These are phyloP conservation scores for Groenewaldozyma sp. DNA, from an alignment of 1,139 yeast genomes.

Conservation along the genomic window DNA sequence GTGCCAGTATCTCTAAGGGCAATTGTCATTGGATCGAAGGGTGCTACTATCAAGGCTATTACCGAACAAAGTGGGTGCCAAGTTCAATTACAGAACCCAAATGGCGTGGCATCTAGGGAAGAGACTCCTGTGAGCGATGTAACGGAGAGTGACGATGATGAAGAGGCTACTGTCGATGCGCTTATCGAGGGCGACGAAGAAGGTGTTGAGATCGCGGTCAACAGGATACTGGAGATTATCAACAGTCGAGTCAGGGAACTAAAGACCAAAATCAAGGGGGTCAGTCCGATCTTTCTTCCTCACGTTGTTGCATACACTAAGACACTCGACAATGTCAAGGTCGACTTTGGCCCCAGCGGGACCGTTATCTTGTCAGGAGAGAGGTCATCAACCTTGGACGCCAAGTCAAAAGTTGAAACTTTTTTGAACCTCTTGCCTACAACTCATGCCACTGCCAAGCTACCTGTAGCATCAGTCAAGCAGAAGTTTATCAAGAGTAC, in stretches of 20 bases:
- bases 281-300: conserved; percentile 32
- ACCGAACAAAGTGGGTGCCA: conserved; percentile 61
- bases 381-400: conserved; percentile 47
- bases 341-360: conserved; percentile 20
- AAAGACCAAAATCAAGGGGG: conserved; percentile 26
- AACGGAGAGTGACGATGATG: no score
- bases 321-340: conserved; percentile 23
- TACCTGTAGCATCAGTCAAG: conserved; percentile 40
- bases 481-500: conserved; percentile 40
- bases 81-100: conserved; percentile 57
- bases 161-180: conserved; percentile 50
- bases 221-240: conserved; percentile 62
- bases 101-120: conserved; percentile 16
- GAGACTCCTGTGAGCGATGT: conserved; percentile 24
- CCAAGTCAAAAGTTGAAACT: conserved; percentile 39
- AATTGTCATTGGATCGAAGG: conserved; percentile 82
- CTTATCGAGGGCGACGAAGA: conserved; percentile 78
- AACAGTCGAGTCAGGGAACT: conserved; percentile 45
- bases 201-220: conserved; percentile 68
- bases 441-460: conserved; percentile 31
- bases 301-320: conserved; percentile 19
- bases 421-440: conserved; percentile 26
- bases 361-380: conserved; percentile 49
- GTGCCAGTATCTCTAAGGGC: conserved; percentile 78
- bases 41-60: conserved; percentile 73